phyloP scores from a whole-genome alignment of 73 alveolate genomes.

The Blepharisma japonicum region DNA sequence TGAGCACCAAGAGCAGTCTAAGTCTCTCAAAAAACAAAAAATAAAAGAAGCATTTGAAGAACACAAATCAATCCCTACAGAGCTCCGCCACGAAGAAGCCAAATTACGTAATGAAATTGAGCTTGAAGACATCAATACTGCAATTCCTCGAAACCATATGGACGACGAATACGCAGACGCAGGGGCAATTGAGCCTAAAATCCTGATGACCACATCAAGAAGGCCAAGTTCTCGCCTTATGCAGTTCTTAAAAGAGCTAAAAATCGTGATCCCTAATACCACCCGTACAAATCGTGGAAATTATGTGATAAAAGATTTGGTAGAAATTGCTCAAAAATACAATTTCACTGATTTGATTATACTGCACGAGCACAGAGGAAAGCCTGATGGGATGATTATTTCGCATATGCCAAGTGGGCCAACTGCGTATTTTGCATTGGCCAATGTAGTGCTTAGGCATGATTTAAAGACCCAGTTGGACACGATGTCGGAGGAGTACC shows the following conservation, averaged over 20 bases:
- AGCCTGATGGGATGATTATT: slow-evolving; percentile 99
- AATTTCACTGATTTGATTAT: slow-evolving; percentile 88
- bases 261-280: slow-evolving; percentile 83
- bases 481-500: slow-evolving; percentile 91
- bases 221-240: slow-evolving; percentile 90
- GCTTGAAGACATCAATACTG: slow-evolving; percentile 65
- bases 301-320: slow-evolving; percentile 91
- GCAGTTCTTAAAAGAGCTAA: slow-evolving; percentile 93
- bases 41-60: slow-evolving; percentile 79
- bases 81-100: slow-evolving; percentile 83
- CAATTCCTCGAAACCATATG: slow-evolving; percentile 81
- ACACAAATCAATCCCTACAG: slow-evolving; percentile 90
- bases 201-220: slow-evolving; percentile 93
- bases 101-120: slow-evolving; percentile 47
- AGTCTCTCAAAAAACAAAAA: slow-evolving; percentile 77
- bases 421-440: slow-evolving; percentile 96
- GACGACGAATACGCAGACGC: slow-evolving; percentile 97
- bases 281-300: slow-evolving; percentile 97
- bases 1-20: slow-evolving; percentile 38
- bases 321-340: slow-evolving; percentile 68
- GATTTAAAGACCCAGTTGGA: slow-evolving; percentile 93
- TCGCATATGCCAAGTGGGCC: slow-evolving; percentile 99
- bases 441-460: slow-evolving; percentile 97
- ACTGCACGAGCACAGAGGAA: slow-evolving; percentile 99
- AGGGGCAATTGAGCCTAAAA: slow-evolving; percentile 76